Base-by-base conservation (phyloP, 768 basidiomycete species). In the Mycena chlorophos region DNA sequence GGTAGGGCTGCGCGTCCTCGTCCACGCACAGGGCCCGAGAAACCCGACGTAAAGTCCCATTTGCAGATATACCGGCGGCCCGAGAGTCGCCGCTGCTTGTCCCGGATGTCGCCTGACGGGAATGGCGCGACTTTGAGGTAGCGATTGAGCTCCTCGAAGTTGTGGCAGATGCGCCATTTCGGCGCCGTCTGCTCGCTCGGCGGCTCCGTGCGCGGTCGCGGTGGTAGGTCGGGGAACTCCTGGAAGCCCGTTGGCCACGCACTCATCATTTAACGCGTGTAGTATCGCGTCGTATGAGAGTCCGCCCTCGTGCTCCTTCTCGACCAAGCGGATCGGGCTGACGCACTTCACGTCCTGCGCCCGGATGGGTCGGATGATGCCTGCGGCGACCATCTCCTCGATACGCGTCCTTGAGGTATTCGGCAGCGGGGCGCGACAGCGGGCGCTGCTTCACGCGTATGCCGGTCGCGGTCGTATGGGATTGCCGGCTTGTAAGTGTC, bases 141-240 rank as follows among this genome's bases (percentile, higher is more conserved):
- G 1, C 63, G 60, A 52, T 72, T 75, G 26, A 79, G 54, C 27
- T 70, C 63, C 0, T 39, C 55, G 43, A 74, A 78, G 49, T 73
- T 70, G 26, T 77, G 75, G 57, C 73, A 74, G 0, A 78, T 58
- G 5, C 73, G 25, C 73, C 71, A 77, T 48, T 73, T 73, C 16
- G 58, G 53, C 10, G 50, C n/a, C 26, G 6, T 6, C 31, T 58
- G 31, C 46, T 1, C 22, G n/a, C n/a, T n/a, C 38, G 1, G 16
- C 20, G 29, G 3, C 31, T 28, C 6, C 27, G 28, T 20, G 17
- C 19, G 28, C 13, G 63, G 56, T 42, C 63, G 49, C 5, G 63
- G 64, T 25, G 66, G 68, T 12, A 69, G 31, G 13, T 63, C 46
- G 30, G 61, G 66, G 0, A 48, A 49, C 3, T 52, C 43, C 28